Conservation (phyloP, 108 stramenopile species). For the Cylindrotheca closterium region DNA sequence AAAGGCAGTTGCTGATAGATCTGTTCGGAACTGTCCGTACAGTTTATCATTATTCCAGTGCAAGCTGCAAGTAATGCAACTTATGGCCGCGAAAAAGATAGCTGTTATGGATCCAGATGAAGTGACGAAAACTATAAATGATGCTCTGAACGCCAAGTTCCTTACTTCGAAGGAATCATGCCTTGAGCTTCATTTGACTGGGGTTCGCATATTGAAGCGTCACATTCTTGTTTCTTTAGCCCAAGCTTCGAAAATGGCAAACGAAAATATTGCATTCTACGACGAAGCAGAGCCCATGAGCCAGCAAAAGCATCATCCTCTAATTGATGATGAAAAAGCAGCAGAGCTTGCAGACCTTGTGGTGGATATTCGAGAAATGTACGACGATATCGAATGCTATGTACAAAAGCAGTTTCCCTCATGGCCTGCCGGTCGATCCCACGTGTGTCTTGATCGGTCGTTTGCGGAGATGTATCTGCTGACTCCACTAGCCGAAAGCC, state of each 20-base stretch:
- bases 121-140: constrained; percentile 51
- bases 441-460: constrained; percentile 58
- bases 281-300: constrained; percentile 36
- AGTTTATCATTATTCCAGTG: constrained; percentile 45
- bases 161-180: constrained; percentile 19
- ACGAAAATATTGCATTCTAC: constrained; percentile 7
- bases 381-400: constrained; percentile 62
- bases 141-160: constrained; percentile 63
- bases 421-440: constrained; percentile 55
- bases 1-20: constrained; percentile 59
- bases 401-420: constrained; percentile 45
- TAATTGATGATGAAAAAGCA: constrained; percentile 30
- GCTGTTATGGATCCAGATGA: constrained; percentile 69
- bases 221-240: constrained; percentile 36
- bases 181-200: constrained; percentile 38
- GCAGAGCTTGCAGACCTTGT: constrained; percentile 74
- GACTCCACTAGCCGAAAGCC: constrained; percentile 33
- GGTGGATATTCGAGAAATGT: constrained; percentile 78
- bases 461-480: constrained; percentile 55
- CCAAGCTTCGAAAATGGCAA: neutral
- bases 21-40: constrained; percentile 84
- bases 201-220: constrained; percentile 29
- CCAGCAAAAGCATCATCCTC: constrained; percentile 1
- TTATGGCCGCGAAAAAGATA: constrained; percentile 30
- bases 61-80: constrained; percentile 37